A percentile compares a stretch with the other conserved stretches of the same genome.
Evolutionary conservation across 2,329 filamentous ascomycete species (phyloP).

Genomic region (Penicillium nordicum): DNA sequence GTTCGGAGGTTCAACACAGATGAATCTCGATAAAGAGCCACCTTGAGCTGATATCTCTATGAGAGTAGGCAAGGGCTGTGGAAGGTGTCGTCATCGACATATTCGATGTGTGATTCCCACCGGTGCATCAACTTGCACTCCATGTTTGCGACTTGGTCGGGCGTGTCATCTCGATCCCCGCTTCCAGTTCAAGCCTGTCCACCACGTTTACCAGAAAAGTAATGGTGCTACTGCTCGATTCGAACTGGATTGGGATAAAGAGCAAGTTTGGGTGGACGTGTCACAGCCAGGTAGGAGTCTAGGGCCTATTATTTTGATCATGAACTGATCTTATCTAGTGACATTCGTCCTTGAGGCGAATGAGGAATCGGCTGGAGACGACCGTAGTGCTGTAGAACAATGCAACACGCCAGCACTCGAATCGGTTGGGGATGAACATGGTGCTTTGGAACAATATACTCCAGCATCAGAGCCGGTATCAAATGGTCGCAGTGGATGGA

Average conservation of each 20-base stretch:
- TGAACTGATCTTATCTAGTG: slow-evolving; percentile 14
- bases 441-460: neutral
- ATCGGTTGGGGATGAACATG: neutral
- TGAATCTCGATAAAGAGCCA: neutral
- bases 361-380: slow-evolving; percentile 14
- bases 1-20: neutral
- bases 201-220: slow-evolving; percentile 34
- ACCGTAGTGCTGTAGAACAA: neutral
- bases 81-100: slow-evolving; percentile 36
- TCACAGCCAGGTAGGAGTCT: slow-evolving; percentile 24
- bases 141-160: slow-evolving; percentile 29
- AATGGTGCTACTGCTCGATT: slow-evolving; percentile 26
- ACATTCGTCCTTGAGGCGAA: slow-evolving; percentile 27
- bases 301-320: no score
- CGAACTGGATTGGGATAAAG: slow-evolving; percentile 30
- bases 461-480: neutral
- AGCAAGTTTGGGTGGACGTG: slow-evolving; percentile 34
- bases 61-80: slow-evolving; percentile 36
- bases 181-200: slow-evolving; percentile 34
- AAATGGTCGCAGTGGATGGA: neutral
- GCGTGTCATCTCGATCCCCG: slow-evolving; percentile 33
- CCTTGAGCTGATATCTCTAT: slow-evolving; percentile 12
- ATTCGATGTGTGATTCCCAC: slow-evolving; percentile 31
- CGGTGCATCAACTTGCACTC: slow-evolving; percentile 29
- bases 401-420: neutral